Conservation (phyloP, 2,329 filamentous ascomycete genomes). For the Nemania sp. region DNA sequence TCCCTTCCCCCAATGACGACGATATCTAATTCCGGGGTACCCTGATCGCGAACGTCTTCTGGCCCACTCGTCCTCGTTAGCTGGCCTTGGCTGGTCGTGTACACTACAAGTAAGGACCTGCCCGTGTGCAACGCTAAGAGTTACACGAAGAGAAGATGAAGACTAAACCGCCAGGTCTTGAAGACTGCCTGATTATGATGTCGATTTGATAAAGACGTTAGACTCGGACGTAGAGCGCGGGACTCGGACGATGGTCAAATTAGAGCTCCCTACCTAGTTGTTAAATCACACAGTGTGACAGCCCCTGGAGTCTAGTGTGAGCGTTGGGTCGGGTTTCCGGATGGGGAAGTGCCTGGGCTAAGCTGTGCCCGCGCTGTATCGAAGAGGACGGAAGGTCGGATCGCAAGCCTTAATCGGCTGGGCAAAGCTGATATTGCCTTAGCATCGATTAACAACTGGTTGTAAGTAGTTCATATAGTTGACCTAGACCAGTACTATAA, state of each 20-base stretch:
- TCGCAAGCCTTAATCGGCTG: constrained; percentile 12
- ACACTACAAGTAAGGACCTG: background rate
- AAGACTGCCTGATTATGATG: background rate
- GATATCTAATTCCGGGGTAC: constrained; percentile 1
- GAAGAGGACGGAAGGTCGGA: background rate
- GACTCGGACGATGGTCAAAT: no score
- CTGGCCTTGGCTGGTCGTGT: constrained; percentile 7
- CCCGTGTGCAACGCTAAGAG: background rate
- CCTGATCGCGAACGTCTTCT: background rate
- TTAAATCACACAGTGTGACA: background rate
- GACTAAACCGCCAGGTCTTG: background rate
- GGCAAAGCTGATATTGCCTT: constrained; percentile 1
- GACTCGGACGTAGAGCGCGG: no score
- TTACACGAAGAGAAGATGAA: background rate
- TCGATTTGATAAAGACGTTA: background rate
- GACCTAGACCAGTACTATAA: constrained; percentile 15
- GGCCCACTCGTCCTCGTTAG: constrained; percentile 2
- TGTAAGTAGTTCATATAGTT: background rate
- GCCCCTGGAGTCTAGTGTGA: constrained; percentile 11
- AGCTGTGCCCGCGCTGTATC: constrained; percentile 2
- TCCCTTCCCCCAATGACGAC: background rate
- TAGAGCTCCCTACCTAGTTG: background rate
- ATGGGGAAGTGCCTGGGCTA: constrained; percentile 4
- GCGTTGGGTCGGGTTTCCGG: constrained; percentile 3
- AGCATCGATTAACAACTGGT: background rate